phyloP scores from a whole-genome alignment of 1,284 basidiomycete genomes.

The Papiliotrema flavescens region DNA sequence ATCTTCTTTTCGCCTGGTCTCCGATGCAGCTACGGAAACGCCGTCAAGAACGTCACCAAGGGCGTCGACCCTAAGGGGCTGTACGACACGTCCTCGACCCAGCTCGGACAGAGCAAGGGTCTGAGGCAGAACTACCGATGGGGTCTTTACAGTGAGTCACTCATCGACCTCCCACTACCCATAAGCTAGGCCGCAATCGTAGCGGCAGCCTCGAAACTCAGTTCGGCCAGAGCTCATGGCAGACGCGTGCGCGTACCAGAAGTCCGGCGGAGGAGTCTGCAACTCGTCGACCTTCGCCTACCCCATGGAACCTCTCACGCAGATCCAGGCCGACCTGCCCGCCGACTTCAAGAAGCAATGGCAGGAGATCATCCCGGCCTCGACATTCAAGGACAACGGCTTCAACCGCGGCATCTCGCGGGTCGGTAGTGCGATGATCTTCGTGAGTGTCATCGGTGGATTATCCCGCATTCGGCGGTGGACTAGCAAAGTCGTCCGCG shows the following conservation, averaged over 20 bases:
- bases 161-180: neutral
- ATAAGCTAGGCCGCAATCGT: neutral
- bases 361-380: constrained; percentile 27
- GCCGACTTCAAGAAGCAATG: constrained; percentile 23
- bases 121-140: constrained; percentile 46
- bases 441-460: constrained; percentile 29
- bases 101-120: constrained; percentile 33
- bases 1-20: neutral
- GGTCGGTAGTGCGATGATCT: constrained; percentile 40
- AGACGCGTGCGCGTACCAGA: constrained; percentile 45
- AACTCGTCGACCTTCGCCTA: constrained; percentile 44
- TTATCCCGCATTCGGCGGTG: no score
- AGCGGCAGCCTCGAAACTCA: neutral
- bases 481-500: no score
- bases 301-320: constrained; percentile 39
- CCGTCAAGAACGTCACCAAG: constrained; percentile 29
- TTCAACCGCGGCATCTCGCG: constrained; percentile 35
- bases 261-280: constrained; percentile 37
- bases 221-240: neutral
- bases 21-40: constrained; percentile 32
- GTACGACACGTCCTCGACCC: constrained; percentile 26
- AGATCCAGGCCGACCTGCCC: constrained; percentile 42
- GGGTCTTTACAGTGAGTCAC: constrained; percentile 42
- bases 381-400: constrained; percentile 32
- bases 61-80: constrained; percentile 18